Evolutionary conservation across 768 basidiomycete genomes (phyloP).

Genomic region (Mycena kentingensis): DNA sequence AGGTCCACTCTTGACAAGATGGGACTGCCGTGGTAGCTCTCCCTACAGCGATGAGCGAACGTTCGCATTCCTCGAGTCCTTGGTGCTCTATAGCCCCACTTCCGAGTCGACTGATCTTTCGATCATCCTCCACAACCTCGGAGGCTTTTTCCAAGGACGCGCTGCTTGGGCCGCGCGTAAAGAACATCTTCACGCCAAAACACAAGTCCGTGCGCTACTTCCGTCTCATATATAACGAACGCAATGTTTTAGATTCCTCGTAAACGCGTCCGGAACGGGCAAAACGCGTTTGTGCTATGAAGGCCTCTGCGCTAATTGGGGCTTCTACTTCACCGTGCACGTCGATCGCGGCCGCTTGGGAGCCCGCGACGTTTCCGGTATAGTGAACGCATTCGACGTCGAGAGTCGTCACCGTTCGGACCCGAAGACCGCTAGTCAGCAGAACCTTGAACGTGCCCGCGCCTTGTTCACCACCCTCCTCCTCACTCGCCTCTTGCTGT

Average conservation of each 20-base stretch:
- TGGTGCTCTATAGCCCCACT: background rate
- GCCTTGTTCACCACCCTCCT: background rate
- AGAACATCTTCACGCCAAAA: background rate
- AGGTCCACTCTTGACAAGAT: too few species aligned
- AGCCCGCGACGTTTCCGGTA: too few species aligned
- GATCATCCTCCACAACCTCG: background rate
- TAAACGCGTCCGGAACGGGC: constrained; percentile 15
- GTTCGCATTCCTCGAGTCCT: background rate
- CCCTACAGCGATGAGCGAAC: background rate
- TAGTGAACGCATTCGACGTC: constrained; percentile 3
- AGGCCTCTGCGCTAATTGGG: constrained; percentile 9
- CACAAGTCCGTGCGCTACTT: background rate
- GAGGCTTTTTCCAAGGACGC: background rate
- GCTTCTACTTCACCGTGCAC: constrained; percentile 8
- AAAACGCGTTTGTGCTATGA: constrained; percentile 12
- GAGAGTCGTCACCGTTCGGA: background rate
- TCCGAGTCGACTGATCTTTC: background rate
- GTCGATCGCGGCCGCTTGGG: constrained; percentile 4
- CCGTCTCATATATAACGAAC: background rate
- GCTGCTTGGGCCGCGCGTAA: background rate
- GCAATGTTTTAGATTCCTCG: background rate
- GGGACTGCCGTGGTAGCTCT: too few species aligned
- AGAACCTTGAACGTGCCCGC: background rate
- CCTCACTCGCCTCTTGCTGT: background rate
- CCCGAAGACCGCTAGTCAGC: background rate